Conservation (phyloP, 2,329 filamentous ascomycete species). For the Colletotrichum aenigma region DNA sequence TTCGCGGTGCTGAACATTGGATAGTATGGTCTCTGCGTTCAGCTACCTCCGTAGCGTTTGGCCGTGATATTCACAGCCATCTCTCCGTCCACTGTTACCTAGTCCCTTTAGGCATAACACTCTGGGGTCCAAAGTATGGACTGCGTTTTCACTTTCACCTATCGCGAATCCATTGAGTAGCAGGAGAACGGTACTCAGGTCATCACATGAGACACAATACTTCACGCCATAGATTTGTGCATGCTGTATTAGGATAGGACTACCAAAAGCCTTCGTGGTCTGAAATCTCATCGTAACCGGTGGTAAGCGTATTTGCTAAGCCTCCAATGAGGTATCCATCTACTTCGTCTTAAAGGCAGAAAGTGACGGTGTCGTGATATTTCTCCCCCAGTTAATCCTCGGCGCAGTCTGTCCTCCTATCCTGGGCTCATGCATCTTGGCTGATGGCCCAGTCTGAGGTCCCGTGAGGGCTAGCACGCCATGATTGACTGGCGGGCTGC, state of each 20-base stretch:
- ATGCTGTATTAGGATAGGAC: background rate
- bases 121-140: background rate
- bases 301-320: background rate
- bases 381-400: background rate
- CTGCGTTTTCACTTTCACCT: background rate
- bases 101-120: background rate
- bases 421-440: background rate
- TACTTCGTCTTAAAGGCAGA: background rate
- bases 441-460: fast-evolving
- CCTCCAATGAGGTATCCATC: background rate
- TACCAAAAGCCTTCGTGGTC: background rate
- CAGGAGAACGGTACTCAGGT: background rate
- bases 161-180: background rate
- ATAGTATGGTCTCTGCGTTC: background rate
- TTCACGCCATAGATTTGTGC: background rate
- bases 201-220: background rate
- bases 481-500: background rate
- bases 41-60: background rate
- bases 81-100: background rate
- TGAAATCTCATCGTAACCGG: background rate
- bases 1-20: background rate
- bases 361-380: background rate
- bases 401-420: background rate
- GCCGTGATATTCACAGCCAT: background rate
- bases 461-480: background rate